These are phyloP conservation scores for Fusarium torreyae DNA, from an alignment of 2,329 filamentous ascomycete species.

Conservation along the genomic window DNA sequence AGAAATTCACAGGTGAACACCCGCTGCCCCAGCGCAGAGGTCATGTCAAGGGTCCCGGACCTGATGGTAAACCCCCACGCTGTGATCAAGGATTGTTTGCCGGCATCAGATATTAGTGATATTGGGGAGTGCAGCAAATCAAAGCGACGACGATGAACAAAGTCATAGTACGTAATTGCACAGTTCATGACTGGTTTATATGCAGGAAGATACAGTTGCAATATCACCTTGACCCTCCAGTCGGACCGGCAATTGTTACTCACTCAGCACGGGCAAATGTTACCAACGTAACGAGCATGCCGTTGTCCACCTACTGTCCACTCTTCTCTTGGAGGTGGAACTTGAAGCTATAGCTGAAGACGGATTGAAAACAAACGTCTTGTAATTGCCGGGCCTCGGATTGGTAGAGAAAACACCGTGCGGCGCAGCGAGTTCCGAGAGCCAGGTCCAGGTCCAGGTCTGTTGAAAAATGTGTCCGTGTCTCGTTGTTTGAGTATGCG, in stretches of 20 bases:
- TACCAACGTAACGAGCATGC: background rate
- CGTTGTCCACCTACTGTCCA: background rate
- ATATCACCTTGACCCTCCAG: background rate
- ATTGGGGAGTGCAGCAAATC: background rate
- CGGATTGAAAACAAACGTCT: background rate
- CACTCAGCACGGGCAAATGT: background rate
- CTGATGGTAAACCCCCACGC: conserved; percentile 10
- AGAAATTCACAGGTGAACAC: too few species aligned
- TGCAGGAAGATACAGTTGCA: background rate
- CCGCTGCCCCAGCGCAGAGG: background rate
- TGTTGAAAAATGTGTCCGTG: conserved; percentile 14
- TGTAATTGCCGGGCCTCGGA: conserved; percentile 11
- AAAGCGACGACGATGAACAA: background rate
- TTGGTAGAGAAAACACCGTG: conserved; percentile 15
- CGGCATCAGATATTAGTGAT: background rate
- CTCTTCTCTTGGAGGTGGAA: background rate
- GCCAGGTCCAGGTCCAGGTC: background rate
- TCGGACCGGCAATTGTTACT: background rate
- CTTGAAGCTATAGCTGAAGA: background rate
- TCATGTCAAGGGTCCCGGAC: background rate
- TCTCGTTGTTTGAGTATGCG: conserved; percentile 7
- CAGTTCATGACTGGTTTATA: background rate
- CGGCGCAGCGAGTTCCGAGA: background rate
- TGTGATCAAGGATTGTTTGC: background rate
- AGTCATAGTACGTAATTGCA: background rate